phyloP scores from a whole-genome alignment of 2,329 filamentous ascomycete genomes.

The Talaromyces sp. region DNA sequence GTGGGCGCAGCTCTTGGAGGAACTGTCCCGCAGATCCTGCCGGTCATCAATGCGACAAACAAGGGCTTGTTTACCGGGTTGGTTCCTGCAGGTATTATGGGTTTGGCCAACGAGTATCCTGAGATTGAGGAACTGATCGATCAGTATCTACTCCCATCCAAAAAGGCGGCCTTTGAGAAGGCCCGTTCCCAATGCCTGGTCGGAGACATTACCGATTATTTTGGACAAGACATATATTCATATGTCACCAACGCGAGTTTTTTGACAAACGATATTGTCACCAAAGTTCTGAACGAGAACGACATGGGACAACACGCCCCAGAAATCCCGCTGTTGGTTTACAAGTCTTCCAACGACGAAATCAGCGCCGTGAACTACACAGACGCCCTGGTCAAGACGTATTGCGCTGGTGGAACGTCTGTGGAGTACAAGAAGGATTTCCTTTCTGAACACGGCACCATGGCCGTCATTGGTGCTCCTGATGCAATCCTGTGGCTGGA shows the following conservation, averaged over 20 bases:
- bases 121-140: constrained; percentile 13
- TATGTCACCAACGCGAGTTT: constrained; percentile 16
- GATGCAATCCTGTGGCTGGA: constrained; percentile 26
- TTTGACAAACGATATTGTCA: constrained; percentile 11
- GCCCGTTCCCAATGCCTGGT: constrained; percentile 17
- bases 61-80: constrained; percentile 29
- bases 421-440: constrained; percentile 43
- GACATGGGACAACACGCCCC: constrained; percentile 36
- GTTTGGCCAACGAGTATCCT: constrained; percentile 21
- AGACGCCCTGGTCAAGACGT: constrained; percentile 33
- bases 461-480: constrained; percentile 26
- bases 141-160: constrained; percentile 14
- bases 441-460: constrained; percentile 36
- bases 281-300: constrained; percentile 16
- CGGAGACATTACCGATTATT: constrained; percentile 15
- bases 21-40: constrained; percentile 36
- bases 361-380: constrained; percentile 39
- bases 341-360: constrained; percentile 46
- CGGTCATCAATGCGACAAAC: constrained; percentile 30
- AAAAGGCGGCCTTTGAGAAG: constrained; percentile 16
- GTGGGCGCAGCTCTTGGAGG: constrained; percentile 47
- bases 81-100: constrained; percentile 25
- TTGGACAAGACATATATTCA: constrained; percentile 16
- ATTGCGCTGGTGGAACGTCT: constrained; percentile 34
- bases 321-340: constrained; percentile 44